Evolutionary conservation across 176 grass and related monocot genomes (phyloP).

Genomic region (Oryza australiensis): DNA sequence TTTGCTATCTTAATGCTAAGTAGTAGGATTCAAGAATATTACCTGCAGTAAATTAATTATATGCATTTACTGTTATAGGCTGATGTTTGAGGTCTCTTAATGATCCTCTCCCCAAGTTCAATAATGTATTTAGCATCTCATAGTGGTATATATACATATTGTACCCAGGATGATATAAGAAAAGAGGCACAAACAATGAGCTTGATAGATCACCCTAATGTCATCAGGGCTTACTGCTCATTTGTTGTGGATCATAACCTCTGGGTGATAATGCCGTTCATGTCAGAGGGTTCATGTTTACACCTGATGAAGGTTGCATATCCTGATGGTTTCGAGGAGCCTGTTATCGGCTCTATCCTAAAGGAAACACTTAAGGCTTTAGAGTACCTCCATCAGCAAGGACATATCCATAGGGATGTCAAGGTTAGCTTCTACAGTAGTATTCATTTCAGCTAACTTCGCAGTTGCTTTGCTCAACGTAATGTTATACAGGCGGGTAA

Average conservation of each 20-base stretch:
- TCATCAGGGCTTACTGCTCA: constrained; percentile 86
- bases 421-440: constrained; percentile 51
- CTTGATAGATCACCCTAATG: constrained; percentile 91
- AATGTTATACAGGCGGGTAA: constrained; percentile 75
- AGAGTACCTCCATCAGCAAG: constrained; percentile 89
- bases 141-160: constrained; percentile 3
- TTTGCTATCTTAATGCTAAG: constrained; percentile 1
- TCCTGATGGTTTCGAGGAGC: constrained; percentile 89
- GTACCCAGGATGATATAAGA: constrained; percentile 78
- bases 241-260: constrained; percentile 81
- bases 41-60: background rate
- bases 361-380: constrained; percentile 94
- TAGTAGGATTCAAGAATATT: background rate
- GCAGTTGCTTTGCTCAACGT: background rate
- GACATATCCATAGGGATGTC: constrained; percentile 95
- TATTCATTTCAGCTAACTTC: background rate
- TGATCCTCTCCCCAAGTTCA: background rate
- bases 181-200: constrained; percentile 95
- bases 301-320: constrained; percentile 95
- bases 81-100: background rate
- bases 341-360: constrained; percentile 75
- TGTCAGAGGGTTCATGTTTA: constrained; percentile 93
- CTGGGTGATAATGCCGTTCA: constrained; percentile 99
- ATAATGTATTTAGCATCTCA: constrained; percentile 2
- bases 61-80: background rate